Evolutionary conservation across 2,329 filamentous ascomycete genomes (phyloP).

Genomic region (Aspergillus hortae): DNA sequence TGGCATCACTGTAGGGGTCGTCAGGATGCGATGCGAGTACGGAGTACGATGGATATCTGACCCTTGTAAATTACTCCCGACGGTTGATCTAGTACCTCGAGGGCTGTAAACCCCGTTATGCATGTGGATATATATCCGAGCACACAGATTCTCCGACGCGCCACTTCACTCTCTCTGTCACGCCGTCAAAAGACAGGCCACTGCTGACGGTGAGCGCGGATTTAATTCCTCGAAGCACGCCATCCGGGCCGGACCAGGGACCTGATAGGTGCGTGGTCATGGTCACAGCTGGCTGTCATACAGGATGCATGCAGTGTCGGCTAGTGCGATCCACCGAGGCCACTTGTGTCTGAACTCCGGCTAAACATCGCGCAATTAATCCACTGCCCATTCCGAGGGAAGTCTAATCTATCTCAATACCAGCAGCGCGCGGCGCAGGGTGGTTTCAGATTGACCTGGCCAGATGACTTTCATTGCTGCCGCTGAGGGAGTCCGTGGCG

Average conservation of each 20-base stretch:
- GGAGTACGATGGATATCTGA: too few relatives aligned
- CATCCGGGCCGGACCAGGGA: not conserved
- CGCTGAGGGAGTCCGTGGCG: too few relatives aligned
- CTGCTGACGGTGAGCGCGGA: not conserved
- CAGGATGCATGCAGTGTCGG: not conserved
- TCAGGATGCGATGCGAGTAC: too few relatives aligned
- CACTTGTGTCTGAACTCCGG: not conserved
- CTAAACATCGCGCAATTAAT: conserved; percentile 1
- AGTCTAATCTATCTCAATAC: not conserved
- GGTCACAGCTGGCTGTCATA: not conserved
- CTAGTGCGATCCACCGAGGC: not conserved
- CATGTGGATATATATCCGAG: not conserved
- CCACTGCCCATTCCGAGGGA: not conserved
- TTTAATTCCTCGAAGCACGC: not conserved
- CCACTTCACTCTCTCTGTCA: not conserved
- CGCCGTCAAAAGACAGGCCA: too few relatives aligned
- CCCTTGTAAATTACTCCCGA: too few relatives aligned
- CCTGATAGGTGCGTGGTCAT: not conserved
- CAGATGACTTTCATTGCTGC: not conserved
- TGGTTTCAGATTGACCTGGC: not conserved
- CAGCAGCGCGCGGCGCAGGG: not conserved
- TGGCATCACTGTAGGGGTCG: not conserved
- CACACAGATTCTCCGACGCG: not conserved
- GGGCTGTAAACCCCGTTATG: not conserved
- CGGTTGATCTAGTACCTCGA: too few relatives aligned